Evolutionary conservation across 169 alveolate genomes (phyloP).

Genomic region (Plasmodium cynomolgi): DNA sequence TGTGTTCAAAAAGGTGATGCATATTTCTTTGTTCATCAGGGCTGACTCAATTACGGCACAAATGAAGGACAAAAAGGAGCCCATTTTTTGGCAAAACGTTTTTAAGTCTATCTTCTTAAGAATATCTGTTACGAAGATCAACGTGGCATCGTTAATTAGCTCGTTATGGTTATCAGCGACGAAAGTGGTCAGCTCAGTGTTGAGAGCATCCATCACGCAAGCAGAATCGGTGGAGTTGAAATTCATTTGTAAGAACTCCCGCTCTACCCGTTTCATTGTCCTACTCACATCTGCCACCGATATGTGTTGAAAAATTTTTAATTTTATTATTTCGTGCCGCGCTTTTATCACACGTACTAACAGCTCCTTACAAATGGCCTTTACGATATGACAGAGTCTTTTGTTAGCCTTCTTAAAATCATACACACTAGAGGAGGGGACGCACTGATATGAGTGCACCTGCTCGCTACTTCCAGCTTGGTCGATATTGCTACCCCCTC

Average conservation of each 20-base stretch:
- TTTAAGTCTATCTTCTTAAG: slow-evolving; percentile 32
- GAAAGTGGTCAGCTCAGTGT: slow-evolving; percentile 12
- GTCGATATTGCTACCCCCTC: background rate
- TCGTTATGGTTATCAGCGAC: slow-evolving; percentile 1
- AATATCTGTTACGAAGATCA: slow-evolving; percentile 21
- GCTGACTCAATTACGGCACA: slow-evolving; percentile 18
- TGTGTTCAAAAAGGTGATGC: slow-evolving; percentile 28
- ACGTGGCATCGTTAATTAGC: slow-evolving; percentile 14
- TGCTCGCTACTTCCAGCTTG: background rate
- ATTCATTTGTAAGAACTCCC: slow-evolving; percentile 16
- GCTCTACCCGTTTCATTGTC: slow-evolving; percentile 26
- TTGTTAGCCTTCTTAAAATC: slow-evolving; percentile 48
- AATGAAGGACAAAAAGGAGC: slow-evolving; percentile 15
- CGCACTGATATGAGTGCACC: background rate
- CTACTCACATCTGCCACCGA: slow-evolving; percentile 25
- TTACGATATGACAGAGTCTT: slow-evolving; percentile 7
- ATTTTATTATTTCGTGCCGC: slow-evolving; percentile 51
- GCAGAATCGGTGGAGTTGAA: background rate
- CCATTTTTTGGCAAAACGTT: background rate
- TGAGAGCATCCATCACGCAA: slow-evolving; percentile 12
- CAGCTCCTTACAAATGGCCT: slow-evolving; percentile 39
- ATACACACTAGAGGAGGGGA: background rate
- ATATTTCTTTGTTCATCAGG: slow-evolving; percentile 17
- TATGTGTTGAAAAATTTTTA: slow-evolving; percentile 40
- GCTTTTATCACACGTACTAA: background rate